Evolutionary conservation across 768 basidiomycete genomes (phyloP).

Genomic region (Pulveroboletus sp.): DNA sequence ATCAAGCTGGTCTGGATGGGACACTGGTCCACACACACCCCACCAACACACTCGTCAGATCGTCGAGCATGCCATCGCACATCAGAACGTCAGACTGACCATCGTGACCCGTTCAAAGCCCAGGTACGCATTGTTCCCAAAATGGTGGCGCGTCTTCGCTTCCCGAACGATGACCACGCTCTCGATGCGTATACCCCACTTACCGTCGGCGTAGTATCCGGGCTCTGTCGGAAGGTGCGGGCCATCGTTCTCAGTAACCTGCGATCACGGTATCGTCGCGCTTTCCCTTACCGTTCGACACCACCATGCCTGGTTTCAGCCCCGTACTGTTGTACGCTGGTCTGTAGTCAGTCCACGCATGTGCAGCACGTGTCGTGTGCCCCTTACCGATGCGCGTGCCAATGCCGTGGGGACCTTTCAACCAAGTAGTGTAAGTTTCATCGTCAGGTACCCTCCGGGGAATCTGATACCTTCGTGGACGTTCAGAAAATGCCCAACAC

Average conservation of each 20-base stretch:
- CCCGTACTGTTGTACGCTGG: constrained; percentile 63
- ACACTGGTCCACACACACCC: constrained; percentile 40
- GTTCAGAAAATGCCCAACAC: constrained; percentile 91
- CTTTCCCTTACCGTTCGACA: constrained; percentile 63
- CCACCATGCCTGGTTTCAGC: constrained; percentile 81
- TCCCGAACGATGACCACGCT: constrained; percentile 77
- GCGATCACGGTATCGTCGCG: background rate
- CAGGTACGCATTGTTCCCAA: constrained; percentile 78
- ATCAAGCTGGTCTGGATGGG: constrained; percentile 87
- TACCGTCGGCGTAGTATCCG: constrained; percentile 87
- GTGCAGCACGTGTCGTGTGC: background rate
- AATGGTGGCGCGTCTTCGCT: constrained; percentile 68
- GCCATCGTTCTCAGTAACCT: background rate
- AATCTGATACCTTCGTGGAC: constrained; percentile 68
- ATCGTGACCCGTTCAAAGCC: constrained; percentile 85
- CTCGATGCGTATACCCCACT: constrained; percentile 91
- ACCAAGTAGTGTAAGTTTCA: constrained; percentile 5
- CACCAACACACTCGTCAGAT: background rate
- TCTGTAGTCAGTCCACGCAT: constrained; percentile 1
- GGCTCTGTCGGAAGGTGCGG: constrained; percentile 49
- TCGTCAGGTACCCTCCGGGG: background rate
- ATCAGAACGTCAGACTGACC: constrained; percentile 41
- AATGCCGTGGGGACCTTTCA: constrained; percentile 52
- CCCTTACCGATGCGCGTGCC: constrained; percentile 38
- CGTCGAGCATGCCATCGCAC: background rate